Base-by-base conservation (phyloP, 768 basidiomycete species). In the Nidula microcarpa region DNA sequence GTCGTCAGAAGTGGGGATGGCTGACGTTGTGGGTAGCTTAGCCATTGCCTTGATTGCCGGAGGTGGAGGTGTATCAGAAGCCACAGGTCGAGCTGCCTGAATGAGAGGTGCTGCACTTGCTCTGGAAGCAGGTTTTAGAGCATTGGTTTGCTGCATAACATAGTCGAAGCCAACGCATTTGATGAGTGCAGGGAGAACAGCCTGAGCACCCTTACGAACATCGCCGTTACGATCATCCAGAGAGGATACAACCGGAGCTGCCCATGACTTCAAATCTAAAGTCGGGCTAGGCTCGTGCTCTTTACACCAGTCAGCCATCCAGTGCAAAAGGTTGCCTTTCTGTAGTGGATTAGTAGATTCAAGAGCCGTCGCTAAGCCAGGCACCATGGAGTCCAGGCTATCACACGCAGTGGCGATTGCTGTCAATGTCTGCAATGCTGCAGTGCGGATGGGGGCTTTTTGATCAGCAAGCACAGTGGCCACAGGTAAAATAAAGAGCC, bases 171-270 rank as follows among this genome's bases (percentile, higher is more conserved):
- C 94, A 33, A 84, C 85, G 46, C 69, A 83, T 3, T 77, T 70
- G 47, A 98, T 86, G 52, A 99, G 68, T 43, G 74, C 70, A 0
- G 94, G 92, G 11, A 99, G 69, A 32, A 98, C 65, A 1, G 85
- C 85, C 58, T 91, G 89, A 5, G 94, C 93, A 11, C 85, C 86
- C 69, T 98, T 98, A 53, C 97, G 84, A 17, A 98, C 91, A 65
- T 99, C 97, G 9, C 80, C 80, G 62, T 74, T 96, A 33, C 94
- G 84, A 67, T 99, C 97, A 63, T 99, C 97, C 34, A 99, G 79
- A 55, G 84, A 94, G 2, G 79, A 67, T 14, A 99, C 79, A 30
- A 91, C 68, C 1, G 83, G 75, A 6, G 77, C 63, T 6, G 80
- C 81, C 80, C 94, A 87, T 35, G 77, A 71, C 41, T 78, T 78